These are phyloP conservation scores for Colletotrichum spinosum DNA, from an alignment of 2,329 filamentous ascomycete species.

Conservation along the genomic window DNA sequence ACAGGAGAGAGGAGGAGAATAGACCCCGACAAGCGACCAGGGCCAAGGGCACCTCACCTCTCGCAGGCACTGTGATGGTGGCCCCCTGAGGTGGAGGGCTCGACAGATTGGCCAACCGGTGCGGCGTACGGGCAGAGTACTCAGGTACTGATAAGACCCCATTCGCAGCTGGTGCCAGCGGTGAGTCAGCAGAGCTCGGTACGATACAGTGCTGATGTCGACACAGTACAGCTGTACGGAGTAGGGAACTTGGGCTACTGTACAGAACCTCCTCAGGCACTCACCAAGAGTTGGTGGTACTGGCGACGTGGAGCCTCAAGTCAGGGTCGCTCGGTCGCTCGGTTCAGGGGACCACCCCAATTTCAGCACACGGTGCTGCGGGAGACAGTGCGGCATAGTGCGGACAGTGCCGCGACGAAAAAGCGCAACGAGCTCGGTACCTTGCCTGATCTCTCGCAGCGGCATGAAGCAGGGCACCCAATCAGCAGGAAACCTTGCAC, in stretches of 20 bases:
- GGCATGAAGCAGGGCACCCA: too few relatives aligned
- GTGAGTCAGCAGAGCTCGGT: too few relatives aligned
- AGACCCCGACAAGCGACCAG: constrained; percentile 23
- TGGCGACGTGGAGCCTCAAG: constrained; percentile 15
- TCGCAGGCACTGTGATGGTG: background rate
- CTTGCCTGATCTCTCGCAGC: constrained; percentile 1
- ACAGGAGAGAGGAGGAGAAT: constrained; percentile 14
- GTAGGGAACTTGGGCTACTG: too few relatives aligned
- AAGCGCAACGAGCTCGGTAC: background rate
- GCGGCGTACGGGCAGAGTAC: too few relatives aligned
- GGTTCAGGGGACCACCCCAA: constrained; percentile 33
- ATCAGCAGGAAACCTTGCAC: too few relatives aligned
- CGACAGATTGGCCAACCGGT: too few relatives aligned
- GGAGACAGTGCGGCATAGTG: constrained; percentile 14
- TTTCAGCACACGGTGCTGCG: constrained; percentile 23
- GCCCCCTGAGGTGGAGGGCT: too few relatives aligned
- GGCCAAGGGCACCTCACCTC: background rate
- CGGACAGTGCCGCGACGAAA: background rate
- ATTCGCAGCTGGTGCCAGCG: too few relatives aligned
- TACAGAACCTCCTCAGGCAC: too few relatives aligned
- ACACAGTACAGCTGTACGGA: too few relatives aligned
- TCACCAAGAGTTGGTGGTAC: constrained; percentile 3
- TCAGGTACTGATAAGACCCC: too few relatives aligned
- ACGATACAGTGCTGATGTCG: too few relatives aligned
- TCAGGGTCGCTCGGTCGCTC: constrained; percentile 25